Percentiles rank a stretch among this genome's conserved stretches.
Conservation (phyloP, 768 basidiomycete genomes). For the Obba rivulosa region DNA sequence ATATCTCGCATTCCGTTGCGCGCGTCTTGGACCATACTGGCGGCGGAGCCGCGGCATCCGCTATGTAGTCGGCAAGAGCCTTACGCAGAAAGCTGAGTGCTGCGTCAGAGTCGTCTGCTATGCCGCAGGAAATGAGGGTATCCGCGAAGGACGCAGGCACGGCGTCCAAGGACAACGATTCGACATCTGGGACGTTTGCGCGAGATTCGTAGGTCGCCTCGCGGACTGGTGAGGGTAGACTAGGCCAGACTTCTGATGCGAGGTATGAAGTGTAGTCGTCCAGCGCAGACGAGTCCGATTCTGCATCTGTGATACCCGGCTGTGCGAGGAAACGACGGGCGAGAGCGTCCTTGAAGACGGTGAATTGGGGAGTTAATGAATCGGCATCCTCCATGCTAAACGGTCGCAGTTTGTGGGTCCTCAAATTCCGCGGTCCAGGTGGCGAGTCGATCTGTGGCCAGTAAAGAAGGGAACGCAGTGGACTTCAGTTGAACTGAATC, state of each 20-base stretch:
- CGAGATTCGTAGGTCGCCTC: conserved; percentile 35
- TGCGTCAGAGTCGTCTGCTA: conserved; percentile 37
- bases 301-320: conserved; percentile 12
- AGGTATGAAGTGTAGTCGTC: conserved; percentile 53
- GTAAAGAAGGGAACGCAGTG: no score
- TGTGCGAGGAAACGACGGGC: conserved; percentile 35
- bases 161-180: conserved; percentile 33
- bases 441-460: no score
- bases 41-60: conserved; percentile 42
- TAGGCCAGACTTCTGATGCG: conserved; percentile 43
- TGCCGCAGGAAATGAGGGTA: conserved; percentile 45
- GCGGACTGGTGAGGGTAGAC: conserved; percentile 32
- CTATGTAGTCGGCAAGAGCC: conserved; percentile 36
- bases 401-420: no score
- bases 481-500: no score
- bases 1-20: conserved; percentile 53
- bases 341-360: conserved; percentile 41
- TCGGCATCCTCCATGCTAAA: no score
- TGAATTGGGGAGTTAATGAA: conserved; percentile 9
- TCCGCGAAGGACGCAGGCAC: conserved; percentile 41
- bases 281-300: conserved; percentile 27
- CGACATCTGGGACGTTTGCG: conserved; percentile 26
- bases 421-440: no score
- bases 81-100: conserved; percentile 36
- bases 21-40: conserved; percentile 50